Conservation (phyloP, 2,329 filamentous ascomycete species). For the Thelonectria discophora region DNA sequence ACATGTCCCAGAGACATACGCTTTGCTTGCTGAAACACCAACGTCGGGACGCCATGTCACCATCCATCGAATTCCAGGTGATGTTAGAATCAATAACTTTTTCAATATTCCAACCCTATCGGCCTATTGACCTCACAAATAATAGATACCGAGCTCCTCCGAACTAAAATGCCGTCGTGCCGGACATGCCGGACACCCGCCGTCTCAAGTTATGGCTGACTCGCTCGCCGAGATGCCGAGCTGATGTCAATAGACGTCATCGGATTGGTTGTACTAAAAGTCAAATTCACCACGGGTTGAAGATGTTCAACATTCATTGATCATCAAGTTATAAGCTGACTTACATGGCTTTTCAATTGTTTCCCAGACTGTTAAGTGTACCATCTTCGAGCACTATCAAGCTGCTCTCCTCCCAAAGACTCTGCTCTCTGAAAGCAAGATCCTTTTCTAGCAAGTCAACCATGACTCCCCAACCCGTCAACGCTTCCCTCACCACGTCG, state of each 20-base stretch:
- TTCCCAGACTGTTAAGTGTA: neutral
- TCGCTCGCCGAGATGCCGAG: no score
- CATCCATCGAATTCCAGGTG: no score
- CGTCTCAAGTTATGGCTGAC: neutral
- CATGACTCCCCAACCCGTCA: slow-evolving; percentile 52
- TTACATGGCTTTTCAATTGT: neutral
- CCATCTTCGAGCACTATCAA: neutral
- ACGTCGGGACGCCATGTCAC: no score
- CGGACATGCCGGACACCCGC: neutral
- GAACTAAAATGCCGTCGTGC: no score
- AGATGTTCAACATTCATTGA: no score
- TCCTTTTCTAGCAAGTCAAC: neutral
- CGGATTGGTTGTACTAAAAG: neutral
- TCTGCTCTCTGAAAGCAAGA: neutral
- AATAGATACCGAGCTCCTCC: no score
- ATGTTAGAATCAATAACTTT: no score
- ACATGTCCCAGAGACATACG: no score
- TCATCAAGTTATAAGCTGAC: neutral
- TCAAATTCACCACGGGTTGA: neutral
- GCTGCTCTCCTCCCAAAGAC: neutral
- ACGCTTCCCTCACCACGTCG: slow-evolving; percentile 60
- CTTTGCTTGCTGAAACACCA: no score
- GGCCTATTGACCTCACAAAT: no score
- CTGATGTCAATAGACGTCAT: neutral
- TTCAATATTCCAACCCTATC: no score